A percentile compares a stretch with the other conserved stretches of the same genome.
These are phyloP conservation scores for Salix brachista DNA, from an alignment of 345 rosid genomes.

Conservation along the genomic window DNA sequence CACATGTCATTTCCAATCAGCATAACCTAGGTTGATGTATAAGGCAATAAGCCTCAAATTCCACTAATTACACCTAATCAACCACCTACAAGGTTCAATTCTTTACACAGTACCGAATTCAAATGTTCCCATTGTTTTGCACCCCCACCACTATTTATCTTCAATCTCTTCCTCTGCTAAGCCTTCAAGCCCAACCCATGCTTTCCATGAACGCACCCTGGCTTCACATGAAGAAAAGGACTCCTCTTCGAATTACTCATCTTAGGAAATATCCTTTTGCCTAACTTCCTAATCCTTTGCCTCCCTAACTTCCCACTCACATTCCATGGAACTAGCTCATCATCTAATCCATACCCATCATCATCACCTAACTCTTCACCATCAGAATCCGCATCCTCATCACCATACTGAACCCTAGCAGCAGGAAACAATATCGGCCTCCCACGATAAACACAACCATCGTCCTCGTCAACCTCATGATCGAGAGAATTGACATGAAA, in stretches of 20 bases:
- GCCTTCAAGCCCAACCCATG: conserved; percentile 46
- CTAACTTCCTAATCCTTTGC: conserved; percentile 51
- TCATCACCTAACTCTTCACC: not conserved
- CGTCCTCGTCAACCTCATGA: not conserved
- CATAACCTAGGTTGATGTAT: not conserved
- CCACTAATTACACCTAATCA: conserved; percentile 1
- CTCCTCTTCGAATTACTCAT: conserved; percentile 29
- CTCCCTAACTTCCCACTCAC: conserved; percentile 43
- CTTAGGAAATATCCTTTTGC: conserved; percentile 42
- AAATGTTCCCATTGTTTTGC: not conserved
- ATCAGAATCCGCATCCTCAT: not conserved
- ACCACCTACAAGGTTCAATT: not conserved
- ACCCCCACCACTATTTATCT: not conserved
- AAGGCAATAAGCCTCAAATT: not conserved
- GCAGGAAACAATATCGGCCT: not conserved
- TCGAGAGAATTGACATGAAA: not conserved
- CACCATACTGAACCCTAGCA: not conserved
- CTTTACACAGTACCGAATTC: not conserved
- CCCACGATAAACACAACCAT: not conserved
- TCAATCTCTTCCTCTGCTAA: not conserved
- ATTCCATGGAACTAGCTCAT: conserved; percentile 42
- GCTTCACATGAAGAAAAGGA: conserved; percentile 29
- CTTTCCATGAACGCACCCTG: conserved; percentile 54
- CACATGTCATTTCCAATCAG: conserved; percentile 2
- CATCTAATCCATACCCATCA: conserved; percentile 30